Evolutionary conservation across 176 grass and related monocot species (phyloP).

Genomic region (Aegilops umbellulata): DNA sequence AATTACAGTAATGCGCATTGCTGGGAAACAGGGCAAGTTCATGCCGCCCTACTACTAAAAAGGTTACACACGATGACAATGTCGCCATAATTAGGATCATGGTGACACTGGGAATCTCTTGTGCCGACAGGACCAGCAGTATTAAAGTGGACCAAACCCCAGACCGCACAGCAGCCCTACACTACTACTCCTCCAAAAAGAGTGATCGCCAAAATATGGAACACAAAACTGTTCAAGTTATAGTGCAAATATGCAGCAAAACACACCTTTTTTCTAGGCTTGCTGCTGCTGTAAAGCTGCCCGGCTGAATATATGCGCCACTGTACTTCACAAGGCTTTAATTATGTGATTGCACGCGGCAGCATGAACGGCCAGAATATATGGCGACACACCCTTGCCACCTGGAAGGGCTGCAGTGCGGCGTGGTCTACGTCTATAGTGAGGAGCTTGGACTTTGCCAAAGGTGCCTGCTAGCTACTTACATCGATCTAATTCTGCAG

Average conservation of each 20-base stretch:
- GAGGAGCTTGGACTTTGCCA: constrained; percentile 27
- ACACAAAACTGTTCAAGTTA: not conserved
- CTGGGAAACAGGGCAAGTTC: not conserved
- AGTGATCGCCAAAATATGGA: not conserved
- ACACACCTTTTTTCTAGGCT: not conserved
- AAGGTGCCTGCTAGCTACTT: not conserved
- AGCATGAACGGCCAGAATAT: constrained; percentile 9
- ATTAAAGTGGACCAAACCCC: not conserved
- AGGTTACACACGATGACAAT: constrained; percentile 5
- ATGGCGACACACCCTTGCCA: constrained; percentile 23
- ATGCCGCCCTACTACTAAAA: not conserved
- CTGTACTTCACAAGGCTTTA: not conserved
- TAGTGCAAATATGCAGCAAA: not conserved
- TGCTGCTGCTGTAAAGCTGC: not conserved
- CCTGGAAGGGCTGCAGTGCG: constrained; percentile 26
- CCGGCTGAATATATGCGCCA: constrained; percentile 8
- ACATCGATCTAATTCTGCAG: not conserved
- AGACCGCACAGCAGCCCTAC: not conserved
- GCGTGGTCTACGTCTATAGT: constrained; percentile 13
- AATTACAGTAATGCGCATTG: not conserved
- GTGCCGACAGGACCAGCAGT: constrained; percentile 9
- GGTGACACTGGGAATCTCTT: constrained; percentile 19
- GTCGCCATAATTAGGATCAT: constrained; percentile 23
- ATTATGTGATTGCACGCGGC: constrained; percentile 10
- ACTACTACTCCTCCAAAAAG: not conserved